phyloP scores from a whole-genome alignment of 2,329 filamentous ascomycete species.

The Sporothrix luriei region DNA sequence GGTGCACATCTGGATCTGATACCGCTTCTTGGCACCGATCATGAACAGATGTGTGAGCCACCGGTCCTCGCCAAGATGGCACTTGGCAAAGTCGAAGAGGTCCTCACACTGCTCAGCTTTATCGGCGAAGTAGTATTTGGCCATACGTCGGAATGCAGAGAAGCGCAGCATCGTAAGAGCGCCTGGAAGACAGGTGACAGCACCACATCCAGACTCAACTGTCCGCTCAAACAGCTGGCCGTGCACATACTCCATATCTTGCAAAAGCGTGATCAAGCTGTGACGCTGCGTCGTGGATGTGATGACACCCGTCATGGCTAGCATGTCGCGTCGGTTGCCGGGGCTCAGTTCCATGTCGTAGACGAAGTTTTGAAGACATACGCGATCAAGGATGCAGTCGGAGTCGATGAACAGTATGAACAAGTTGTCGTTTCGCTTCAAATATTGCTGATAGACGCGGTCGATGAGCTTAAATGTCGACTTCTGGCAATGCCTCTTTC shows the following conservation, averaged over 20 bases:
- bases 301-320: slow-evolving; percentile 97
- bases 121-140: slow-evolving; percentile 97
- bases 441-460: slow-evolving; percentile 83
- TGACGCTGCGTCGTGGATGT: slow-evolving; percentile 90
- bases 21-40: slow-evolving; percentile 89
- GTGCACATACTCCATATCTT: slow-evolving; percentile 98
- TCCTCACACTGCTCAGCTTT: slow-evolving; percentile 95
- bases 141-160: slow-evolving; percentile 94
- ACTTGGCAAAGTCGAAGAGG: slow-evolving; percentile 94
- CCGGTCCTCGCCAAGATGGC: slow-evolving; percentile 90
- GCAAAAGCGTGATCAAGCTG: slow-evolving; percentile 84
- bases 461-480: slow-evolving; percentile 91
- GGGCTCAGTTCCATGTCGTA: slow-evolving; percentile 98
- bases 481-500: slow-evolving; percentile 93
- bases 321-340: slow-evolving; percentile 86
- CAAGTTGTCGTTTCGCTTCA: slow-evolving; percentile 84
- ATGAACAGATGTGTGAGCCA: slow-evolving; percentile 99
- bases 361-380: slow-evolving; percentile 95
- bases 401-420: slow-evolving; percentile 98
- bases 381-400: slow-evolving; percentile 87
- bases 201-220: slow-evolving; percentile 89
- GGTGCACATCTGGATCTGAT: slow-evolving; percentile 97
- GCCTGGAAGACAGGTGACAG: slow-evolving; percentile 91
- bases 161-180: slow-evolving; percentile 95
- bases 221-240: slow-evolving; percentile 95